A percentile compares a stretch with the other conserved stretches of the same genome.
phyloP scores from a whole-genome alignment of 1,139 yeast genomes.

The Scheffersomyces lignicola region DNA sequence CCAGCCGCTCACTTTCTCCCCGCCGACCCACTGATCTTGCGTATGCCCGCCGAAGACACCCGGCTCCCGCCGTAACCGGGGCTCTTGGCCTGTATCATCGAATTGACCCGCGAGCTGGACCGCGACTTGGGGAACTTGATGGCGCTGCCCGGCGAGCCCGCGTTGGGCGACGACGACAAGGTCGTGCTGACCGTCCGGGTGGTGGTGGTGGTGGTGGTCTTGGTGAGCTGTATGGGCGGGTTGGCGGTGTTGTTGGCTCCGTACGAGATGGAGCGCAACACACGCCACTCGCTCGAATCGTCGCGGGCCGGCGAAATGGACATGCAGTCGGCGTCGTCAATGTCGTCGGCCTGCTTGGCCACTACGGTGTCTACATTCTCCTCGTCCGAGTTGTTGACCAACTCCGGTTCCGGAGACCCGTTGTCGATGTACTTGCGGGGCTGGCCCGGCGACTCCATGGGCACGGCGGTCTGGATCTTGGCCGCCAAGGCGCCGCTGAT shows the following conservation, averaged over 20 bases:
- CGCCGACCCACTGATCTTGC: constrained; percentile 35
- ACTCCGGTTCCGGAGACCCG: constrained; percentile 23
- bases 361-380: constrained; percentile 15
- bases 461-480: constrained; percentile 75
- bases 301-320: constrained; percentile 26
- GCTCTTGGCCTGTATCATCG: constrained; percentile 22
- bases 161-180: constrained; percentile 45
- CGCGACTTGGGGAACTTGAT: constrained; percentile 38
- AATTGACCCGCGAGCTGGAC: constrained; percentile 28
- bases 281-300: constrained; percentile 36
- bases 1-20: constrained; percentile 5
- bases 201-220: constrained; percentile 50
- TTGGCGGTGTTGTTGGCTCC: constrained; percentile 22
- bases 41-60: constrained; percentile 38
- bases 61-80: constrained; percentile 15
- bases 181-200: constrained; percentile 49
- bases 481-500: constrained; percentile 70
- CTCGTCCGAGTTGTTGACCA: constrained; percentile 39
- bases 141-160: constrained; percentile 25
- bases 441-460: constrained; percentile 93
- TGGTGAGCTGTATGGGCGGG: constrained; percentile 45
- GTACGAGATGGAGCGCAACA: constrained; percentile 41
- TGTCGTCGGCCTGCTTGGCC: constrained; percentile 11
- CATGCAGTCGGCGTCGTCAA: constrained; percentile 35
- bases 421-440: constrained; percentile 69